phyloP scores from a whole-genome alignment of 23 red algal genomes.

The Agarophyton chilense region DNA sequence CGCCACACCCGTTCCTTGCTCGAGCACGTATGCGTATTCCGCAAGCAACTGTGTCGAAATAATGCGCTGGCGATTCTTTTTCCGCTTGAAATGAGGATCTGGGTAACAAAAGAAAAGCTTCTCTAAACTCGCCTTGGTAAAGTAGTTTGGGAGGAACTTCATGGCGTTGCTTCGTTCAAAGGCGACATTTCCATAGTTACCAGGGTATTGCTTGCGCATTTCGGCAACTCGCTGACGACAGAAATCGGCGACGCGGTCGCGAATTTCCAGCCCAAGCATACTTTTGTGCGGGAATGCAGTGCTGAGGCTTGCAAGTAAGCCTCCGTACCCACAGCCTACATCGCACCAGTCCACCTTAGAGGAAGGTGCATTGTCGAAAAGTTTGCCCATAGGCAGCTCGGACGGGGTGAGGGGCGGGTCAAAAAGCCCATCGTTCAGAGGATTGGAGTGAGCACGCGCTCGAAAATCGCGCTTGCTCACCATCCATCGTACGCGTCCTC shows the following conservation, averaged over 20 bases:
- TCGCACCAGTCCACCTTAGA: constrained; percentile 77
- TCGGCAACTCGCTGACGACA: constrained; percentile 51
- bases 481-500: constrained; percentile 49
- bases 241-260: constrained; percentile 74
- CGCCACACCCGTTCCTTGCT: constrained; percentile 47
- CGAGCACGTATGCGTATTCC: constrained; percentile 90
- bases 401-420: constrained; percentile 68
- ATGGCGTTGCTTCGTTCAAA: constrained; percentile 93
- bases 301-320: constrained; percentile 77
- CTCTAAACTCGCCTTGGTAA: constrained; percentile 66
- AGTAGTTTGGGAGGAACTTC: constrained; percentile 86
- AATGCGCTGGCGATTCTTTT: constrained; percentile 91
- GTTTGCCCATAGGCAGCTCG: constrained; percentile 36
- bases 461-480: constrained; percentile 80
- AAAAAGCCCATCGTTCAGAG: constrained; percentile 84
- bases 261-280: constrained; percentile 96
- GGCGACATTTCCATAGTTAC: constrained; percentile 74
- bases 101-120: constrained; percentile 97
- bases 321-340: constrained; percentile 95
- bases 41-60: constrained; percentile 80
- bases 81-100: constrained; percentile 96
- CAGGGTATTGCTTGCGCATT: constrained; percentile 54
- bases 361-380: neutral
- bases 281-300: constrained; percentile 52
- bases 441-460: constrained; percentile 94